Evolutionary conservation across 305 asterid species (phyloP).

Genomic region (Solanum chacoense): DNA sequence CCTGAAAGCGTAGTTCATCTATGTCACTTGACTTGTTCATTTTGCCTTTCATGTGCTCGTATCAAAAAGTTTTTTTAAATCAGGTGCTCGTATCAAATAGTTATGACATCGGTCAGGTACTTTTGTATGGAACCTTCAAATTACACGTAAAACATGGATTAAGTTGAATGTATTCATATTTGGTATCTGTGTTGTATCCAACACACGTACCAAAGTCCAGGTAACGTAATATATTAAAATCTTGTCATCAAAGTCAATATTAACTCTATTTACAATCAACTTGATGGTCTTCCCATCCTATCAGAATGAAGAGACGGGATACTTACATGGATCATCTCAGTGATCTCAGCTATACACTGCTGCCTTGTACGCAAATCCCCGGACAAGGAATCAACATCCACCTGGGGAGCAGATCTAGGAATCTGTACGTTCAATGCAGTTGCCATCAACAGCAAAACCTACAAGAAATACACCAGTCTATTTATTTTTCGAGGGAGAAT

Average conservation of each 20-base stretch:
- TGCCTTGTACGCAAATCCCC: slow-evolving; percentile 75
- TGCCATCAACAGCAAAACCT: slow-evolving; percentile 96
- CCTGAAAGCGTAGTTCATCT: not conserved
- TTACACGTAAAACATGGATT: not conserved
- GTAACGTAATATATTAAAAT: not conserved
- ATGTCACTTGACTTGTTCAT: not conserved
- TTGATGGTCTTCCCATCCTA: not conserved
- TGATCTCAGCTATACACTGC: slow-evolving; percentile 82
- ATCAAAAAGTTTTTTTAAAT: not conserved
- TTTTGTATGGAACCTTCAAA: not conserved
- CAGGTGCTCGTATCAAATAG: not conserved
- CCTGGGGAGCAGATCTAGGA: slow-evolving; percentile 31
- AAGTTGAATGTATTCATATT: not conserved
- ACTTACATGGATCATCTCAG: slow-evolving; percentile 97
- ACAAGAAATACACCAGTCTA: slow-evolving; percentile 4
- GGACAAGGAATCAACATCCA: slow-evolving; percentile 28
- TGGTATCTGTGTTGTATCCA: not conserved
- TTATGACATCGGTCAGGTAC: not conserved
- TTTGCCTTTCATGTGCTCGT: not conserved
- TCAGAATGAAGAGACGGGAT: slow-evolving; percentile 4
- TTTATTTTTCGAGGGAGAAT: not conserved
- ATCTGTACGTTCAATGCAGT: slow-evolving; percentile 71
- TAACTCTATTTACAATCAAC: not conserved
- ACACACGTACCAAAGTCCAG: not conserved
- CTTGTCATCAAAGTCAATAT: not conserved